Conservation (phyloP, 2,329 filamentous ascomycete genomes). For the Epichloe elymi region DNA sequence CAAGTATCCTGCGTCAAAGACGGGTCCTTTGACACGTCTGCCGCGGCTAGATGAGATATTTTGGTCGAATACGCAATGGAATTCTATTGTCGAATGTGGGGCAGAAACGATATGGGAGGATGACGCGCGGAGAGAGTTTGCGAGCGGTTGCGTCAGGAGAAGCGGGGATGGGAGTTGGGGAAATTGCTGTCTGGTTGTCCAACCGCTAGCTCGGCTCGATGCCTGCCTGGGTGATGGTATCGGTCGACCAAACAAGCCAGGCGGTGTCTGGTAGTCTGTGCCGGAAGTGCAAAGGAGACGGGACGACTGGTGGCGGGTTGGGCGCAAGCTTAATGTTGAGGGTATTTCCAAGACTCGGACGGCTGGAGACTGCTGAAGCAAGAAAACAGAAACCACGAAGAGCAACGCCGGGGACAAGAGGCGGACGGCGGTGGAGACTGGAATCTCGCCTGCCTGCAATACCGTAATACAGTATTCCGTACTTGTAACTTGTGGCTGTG, state of each 20-base stretch:
- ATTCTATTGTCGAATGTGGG: not conserved
- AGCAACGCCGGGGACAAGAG: conserved; percentile 1
- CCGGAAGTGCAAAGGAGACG: not conserved
- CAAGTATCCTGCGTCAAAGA: conserved; percentile 4
- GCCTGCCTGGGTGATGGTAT: not conserved
- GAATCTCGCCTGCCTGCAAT: no score
- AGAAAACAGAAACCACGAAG: not conserved
- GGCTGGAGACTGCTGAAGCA: not conserved
- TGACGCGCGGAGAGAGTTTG: not conserved
- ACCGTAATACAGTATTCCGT: no score
- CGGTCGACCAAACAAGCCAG: not conserved
- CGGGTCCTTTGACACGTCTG: conserved; percentile 7
- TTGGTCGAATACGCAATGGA: not conserved
- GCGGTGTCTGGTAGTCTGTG: not conserved
- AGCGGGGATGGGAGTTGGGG: conserved; percentile 5
- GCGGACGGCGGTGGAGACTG: not conserved
- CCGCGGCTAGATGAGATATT: conserved; percentile 4
- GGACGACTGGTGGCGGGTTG: not conserved
- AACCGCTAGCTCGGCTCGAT: not conserved
- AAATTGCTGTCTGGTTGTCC: not conserved
- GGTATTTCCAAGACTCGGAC: not conserved
- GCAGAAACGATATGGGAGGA: conserved; percentile 1
- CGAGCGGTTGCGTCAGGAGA: conserved; percentile 8
- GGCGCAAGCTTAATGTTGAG: not conserved
- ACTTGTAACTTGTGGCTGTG: no score